phyloP scores from a whole-genome alignment of 2,329 filamentous ascomycete genomes.

The Ambrosiella cleistominuta region DNA sequence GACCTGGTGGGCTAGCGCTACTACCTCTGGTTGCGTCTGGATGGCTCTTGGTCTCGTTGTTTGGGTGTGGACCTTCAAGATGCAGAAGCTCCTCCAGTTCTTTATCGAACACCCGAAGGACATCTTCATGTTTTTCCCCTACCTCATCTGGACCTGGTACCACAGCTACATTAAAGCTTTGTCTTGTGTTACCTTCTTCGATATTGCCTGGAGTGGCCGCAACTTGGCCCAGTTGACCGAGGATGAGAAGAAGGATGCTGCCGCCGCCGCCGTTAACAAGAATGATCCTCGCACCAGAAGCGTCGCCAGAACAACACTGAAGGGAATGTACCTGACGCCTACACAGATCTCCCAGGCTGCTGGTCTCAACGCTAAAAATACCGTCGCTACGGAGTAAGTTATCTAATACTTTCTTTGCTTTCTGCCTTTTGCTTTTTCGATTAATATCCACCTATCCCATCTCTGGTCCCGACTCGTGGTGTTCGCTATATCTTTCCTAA shows the following conservation, averaged over 20 bases:
- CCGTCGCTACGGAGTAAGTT: no score
- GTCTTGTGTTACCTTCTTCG: slow-evolving; percentile 34
- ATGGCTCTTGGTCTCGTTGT: slow-evolving; percentile 14
- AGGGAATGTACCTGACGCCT: no score
- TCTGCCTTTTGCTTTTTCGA: no score
- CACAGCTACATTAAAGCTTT: slow-evolving; percentile 42
- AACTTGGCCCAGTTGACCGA: slow-evolving; percentile 3
- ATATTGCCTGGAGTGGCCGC: slow-evolving; percentile 22
- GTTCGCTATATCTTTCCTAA: no score
- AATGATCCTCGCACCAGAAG: not conserved
- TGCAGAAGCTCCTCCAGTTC: slow-evolving; percentile 37
- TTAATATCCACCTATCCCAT: no score
- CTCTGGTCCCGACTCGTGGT: no score
- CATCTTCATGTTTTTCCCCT: slow-evolving; percentile 29
- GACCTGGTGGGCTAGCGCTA: slow-evolving; percentile 6
- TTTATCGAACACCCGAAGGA: slow-evolving; percentile 34
- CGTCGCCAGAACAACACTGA: no score
- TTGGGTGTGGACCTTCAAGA: slow-evolving; percentile 40
- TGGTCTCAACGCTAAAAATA: no score
- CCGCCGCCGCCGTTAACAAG: not conserved
- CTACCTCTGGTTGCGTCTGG: not conserved
- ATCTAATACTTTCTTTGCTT: no score
- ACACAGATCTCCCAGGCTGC: no score
- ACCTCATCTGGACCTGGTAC: slow-evolving; percentile 37
- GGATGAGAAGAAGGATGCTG: not conserved